Conservation (phyloP, 768 basidiomycete genomes). For the Amanita rubescens region DNA sequence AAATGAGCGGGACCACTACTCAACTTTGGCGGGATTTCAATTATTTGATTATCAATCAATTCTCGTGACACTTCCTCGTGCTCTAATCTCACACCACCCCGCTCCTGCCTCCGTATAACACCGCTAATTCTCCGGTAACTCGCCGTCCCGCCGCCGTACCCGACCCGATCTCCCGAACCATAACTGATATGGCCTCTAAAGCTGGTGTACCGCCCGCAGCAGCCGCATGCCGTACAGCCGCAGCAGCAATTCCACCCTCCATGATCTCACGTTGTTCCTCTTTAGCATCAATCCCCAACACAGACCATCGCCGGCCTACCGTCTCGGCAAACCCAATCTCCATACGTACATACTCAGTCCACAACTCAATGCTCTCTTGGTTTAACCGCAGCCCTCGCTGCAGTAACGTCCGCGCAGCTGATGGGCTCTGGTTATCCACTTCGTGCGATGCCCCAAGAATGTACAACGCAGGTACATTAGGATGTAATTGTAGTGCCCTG, state of each 20-base stretch:
- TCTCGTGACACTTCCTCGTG: not conserved
- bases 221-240: not conserved
- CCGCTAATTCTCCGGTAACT: not conserved
- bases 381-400: constrained; percentile 83
- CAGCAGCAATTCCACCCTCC: not conserved
- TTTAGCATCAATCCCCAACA: constrained; percentile 31
- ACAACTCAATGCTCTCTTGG: constrained; percentile 63
- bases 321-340: constrained; percentile 83
- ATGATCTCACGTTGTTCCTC: not conserved
- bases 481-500: constrained; percentile 85
- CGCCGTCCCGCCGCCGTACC: not conserved
- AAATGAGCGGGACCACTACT: no score
- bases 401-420: constrained; percentile 75
- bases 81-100: not conserved
- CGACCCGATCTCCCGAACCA: not conserved
- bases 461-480: constrained; percentile 69
- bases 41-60: constrained; percentile 2
- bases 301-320: constrained; percentile 69
- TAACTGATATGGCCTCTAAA: not conserved
- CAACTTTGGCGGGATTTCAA: not conserved
- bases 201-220: not conserved
- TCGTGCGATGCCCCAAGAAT: constrained; percentile 83
- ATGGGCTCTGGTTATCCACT: constrained; percentile 60
- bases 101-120: not conserved
- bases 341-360: constrained; percentile 88